These are phyloP conservation scores for Phyllosticta capitalensis DNA, from an alignment of 2,329 filamentous ascomycete species.

Conservation along the genomic window DNA sequence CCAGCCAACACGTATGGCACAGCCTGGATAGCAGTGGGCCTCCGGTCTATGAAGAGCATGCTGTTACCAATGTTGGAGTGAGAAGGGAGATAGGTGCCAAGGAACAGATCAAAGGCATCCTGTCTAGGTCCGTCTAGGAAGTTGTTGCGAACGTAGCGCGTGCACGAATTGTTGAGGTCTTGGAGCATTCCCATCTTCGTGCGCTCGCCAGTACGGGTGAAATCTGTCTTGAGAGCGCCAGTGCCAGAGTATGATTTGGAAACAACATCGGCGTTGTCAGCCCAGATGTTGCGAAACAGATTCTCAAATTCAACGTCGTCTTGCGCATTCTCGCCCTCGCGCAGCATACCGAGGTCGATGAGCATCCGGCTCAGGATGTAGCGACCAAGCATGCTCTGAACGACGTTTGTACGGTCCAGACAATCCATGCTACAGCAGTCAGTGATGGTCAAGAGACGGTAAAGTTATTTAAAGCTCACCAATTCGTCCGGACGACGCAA, in stretches of 20 bases:
- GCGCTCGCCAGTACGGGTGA: constrained; percentile 84
- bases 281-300: constrained; percentile 95
- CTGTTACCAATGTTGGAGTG: constrained; percentile 60
- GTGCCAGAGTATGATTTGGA: constrained; percentile 91
- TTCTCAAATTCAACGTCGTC: constrained; percentile 77
- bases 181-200: constrained; percentile 78
- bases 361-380: constrained; percentile 85
- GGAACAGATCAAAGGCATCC: constrained; percentile 90
- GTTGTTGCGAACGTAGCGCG: constrained; percentile 87
- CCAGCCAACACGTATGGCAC: constrained; percentile 85
- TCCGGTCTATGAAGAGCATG: constrained; percentile 71
- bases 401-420: constrained; percentile 92
- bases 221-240: constrained; percentile 94
- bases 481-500: constrained; percentile 91
- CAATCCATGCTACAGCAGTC: constrained; percentile 67
- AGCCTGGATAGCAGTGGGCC: constrained; percentile 83
- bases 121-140: constrained; percentile 89
- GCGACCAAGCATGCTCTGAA: constrained; percentile 92
- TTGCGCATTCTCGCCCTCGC: constrained; percentile 65
- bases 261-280: constrained; percentile 94
- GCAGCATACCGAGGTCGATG: constrained; percentile 69
- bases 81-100: constrained; percentile 74
- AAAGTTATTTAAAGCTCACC: constrained; percentile 26
- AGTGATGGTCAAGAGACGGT: not conserved
- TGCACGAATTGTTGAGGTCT: constrained; percentile 80